Evolutionary conservation across 768 basidiomycete species (phyloP).

Genomic region (Cyclocybe aegerita): DNA sequence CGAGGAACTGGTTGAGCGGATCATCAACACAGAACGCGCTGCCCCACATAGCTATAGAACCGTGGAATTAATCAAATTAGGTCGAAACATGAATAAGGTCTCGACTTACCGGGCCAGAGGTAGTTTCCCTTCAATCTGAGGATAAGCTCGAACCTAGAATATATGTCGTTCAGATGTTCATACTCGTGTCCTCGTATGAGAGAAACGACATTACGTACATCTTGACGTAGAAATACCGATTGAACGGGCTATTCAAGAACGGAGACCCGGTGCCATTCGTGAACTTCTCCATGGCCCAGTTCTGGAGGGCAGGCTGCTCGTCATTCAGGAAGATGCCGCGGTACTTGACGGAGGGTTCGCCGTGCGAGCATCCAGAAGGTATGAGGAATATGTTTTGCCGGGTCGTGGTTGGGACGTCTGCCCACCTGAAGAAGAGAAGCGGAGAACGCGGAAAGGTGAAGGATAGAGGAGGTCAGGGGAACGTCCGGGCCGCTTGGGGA

Average conservation of each 20-base stretch:
- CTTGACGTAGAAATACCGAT: constrained; percentile 57
- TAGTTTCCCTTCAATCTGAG: constrained; percentile 69
- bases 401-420: constrained; percentile 65
- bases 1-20: constrained; percentile 57
- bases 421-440: constrained; percentile 55
- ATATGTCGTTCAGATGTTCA: neutral
- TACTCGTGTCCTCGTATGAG: neutral
- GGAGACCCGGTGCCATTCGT: constrained; percentile 58
- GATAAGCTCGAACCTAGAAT: constrained; percentile 59
- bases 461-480: constrained; percentile 3
- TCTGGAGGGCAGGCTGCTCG: constrained; percentile 69
- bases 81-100: neutral
- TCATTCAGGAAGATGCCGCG: constrained; percentile 77
- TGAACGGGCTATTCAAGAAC: constrained; percentile 57
- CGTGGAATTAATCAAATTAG: neutral
- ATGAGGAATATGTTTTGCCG: constrained; percentile 49
- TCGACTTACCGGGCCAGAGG: constrained; percentile 59
- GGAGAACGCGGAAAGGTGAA: neutral
- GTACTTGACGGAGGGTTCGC: constrained; percentile 66
- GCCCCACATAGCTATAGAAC: constrained; percentile 37
- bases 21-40: constrained; percentile 62
- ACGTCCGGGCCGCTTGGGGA: constrained; percentile 4
- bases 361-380: constrained; percentile 50
- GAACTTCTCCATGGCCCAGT: constrained; percentile 71
- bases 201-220: constrained; percentile 32